Evolutionary conservation across 192 early-diverging fungal species (phyloP), one percentile per base, ranked within the genome.

Genomic region (Phlyctochytrium planicorne): DNA sequence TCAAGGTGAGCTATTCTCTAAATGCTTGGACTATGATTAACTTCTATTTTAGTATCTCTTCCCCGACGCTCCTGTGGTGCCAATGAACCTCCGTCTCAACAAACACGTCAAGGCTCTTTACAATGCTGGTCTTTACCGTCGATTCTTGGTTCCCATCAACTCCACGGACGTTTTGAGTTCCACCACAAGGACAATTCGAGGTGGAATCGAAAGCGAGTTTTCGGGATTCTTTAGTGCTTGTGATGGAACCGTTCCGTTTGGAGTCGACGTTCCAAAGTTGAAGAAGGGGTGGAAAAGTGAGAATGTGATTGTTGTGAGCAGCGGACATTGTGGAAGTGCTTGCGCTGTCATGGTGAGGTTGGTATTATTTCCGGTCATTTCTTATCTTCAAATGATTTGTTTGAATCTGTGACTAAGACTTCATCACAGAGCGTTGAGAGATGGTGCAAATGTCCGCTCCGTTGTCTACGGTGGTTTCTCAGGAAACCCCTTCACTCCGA

Each of bases 381-480:
- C 20, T 47, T 47, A 14, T 47, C 20, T 6, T 6, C 6, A 47
- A 20, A 47, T 20, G 10, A 20, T 6, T 20, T 47, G 6, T 6
- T 20, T 47, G 40, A 47, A 6, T 6, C 20, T 47, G 40, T n/a
- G n/a, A n/a, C n/a, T n/a, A 47, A 47, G 6, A 6, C 40, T 20
- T 20, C 40, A 20, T 14, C 6, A 47, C 40, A 47, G 40, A 20
- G 10, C 10, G 10, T 20, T 47, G 40, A 47, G 40, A 20, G 40
- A 47, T 14, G 6, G 6, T 6, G 40, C 20, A 14, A 20, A 20
- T 20, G 40, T 47, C 40, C 40, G 40, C 40, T 6, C 20, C 40
- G 10, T 29, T 31, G 32, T 31, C 25, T 65, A 62, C 53, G 64
- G 64, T 29, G 64, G 64, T 30, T 17, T 20, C 31, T 60, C 40